Conservation (phyloP, 805 yeast species). For the Kodamaea sagamina region DNA sequence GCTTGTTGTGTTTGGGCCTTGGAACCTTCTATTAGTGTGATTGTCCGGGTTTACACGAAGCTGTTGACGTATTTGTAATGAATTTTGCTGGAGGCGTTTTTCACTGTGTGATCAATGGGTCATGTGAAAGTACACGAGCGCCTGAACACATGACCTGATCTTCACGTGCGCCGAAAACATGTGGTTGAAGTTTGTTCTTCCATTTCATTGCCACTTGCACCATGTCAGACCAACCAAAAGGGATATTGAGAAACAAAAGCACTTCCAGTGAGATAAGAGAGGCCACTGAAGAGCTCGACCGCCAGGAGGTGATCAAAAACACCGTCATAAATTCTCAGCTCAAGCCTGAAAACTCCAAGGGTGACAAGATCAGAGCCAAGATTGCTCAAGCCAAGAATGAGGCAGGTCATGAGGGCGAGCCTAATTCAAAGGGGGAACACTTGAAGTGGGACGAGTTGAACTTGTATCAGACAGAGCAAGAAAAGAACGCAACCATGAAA, state of each 20-base stretch:
- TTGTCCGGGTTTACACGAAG: not conserved
- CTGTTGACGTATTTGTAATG: conserved; percentile 8
- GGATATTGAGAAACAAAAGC: conserved; percentile 55
- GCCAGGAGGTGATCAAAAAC: conserved; percentile 77
- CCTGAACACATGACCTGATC: no score
- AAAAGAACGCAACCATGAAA: conserved; percentile 70
- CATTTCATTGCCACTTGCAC: not conserved
- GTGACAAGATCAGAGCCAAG: conserved; percentile 49
- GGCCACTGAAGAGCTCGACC: conserved; percentile 33
- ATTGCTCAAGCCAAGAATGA: conserved; percentile 41
- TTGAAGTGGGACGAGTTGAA: conserved; percentile 87
- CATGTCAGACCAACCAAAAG: conserved; percentile 27
- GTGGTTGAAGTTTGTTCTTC: no score
- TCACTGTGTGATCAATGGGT: not conserved
- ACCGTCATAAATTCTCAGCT: conserved; percentile 73
- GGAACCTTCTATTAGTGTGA: not conserved
- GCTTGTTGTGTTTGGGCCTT: no score
- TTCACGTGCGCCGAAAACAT: no score
- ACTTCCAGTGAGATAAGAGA: conserved; percentile 5
- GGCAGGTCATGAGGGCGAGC: conserved; percentile 7
- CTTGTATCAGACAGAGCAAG: conserved; percentile 69
- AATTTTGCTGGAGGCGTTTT: conserved; percentile 5
- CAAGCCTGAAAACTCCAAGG: conserved; percentile 34
- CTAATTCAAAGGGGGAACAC: conserved; percentile 31
- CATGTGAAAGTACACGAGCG: not conserved